Evolutionary conservation across 1,139 yeast species (phyloP), one percentile per base, ranked within the genome.

Genomic region (Suhomyces maxii): DNA sequence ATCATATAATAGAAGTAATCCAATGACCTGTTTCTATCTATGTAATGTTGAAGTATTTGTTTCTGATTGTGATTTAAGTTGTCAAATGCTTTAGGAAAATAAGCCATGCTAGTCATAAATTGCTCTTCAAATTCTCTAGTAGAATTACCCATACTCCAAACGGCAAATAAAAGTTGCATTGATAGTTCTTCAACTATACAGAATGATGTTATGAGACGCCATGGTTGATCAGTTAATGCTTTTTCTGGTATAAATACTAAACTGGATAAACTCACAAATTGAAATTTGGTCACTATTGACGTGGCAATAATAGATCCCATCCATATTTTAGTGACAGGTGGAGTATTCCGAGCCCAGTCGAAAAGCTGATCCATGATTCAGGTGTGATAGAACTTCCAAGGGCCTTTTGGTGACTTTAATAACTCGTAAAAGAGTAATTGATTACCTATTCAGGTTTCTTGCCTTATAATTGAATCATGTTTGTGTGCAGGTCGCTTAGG

Each of bases 201-300:
- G 53, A 72, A 73, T 8, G 70, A 55, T 2, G 76, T 67, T 6
- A 71, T 23, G 6, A 71, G 46, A 41, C 77, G 55, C 78, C 78
- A 73, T 10, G 70, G 70, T 53, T 73, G 69, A 11, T 47, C 44
- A 6, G 53, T 41, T 36, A 66, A 57, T 10, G 66, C 66, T 42
- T 54, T 54, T 38, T 61, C 65, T 8, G 71, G 65, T 2, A 55
- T 14, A 47, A 64, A 65, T 7, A 53, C 46, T 32, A 67, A 50
- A 40, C 48, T 51, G 8, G 47, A 37, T 6, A 51, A 34, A 25
- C 46, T 49, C n/a, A 58, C 55, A n/a, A 56, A 42, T 18, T 56
- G 52, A 13, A 56, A 26, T 7, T 58, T 51, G 3, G 67, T 49
- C 7, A 58, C 48, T 5, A 60, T 33, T 2, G 67, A 54, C 2